Base-by-base conservation (phyloP, 345 rosid genomes). In the Erodium maritimum region DNA sequence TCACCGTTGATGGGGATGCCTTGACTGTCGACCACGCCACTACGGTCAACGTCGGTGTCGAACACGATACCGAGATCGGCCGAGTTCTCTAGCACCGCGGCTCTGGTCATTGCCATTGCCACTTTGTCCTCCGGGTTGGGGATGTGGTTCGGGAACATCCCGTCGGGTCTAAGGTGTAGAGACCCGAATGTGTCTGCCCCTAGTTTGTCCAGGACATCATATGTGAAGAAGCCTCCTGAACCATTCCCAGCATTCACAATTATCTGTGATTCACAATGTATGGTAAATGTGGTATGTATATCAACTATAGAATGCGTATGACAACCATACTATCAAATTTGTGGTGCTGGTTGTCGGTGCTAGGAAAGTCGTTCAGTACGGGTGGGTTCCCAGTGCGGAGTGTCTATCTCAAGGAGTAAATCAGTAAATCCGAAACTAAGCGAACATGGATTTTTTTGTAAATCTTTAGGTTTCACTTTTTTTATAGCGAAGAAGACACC, bases 11-110 rank as follows among this genome's bases (percentile, higher is more conserved):
- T 86, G 0, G 96, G 90, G 46, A 84, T 88, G 21, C 98, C 98
- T 56, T 55, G 65, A 55, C 62, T 77, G 63, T 88, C 96, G 2
- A 91, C 98, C 5, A 91, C 86, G 0, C 98, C 98, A 17, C 98
- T 86, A 14, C 96, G 80, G 69, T 91, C 96, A 1, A 91, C 98
- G 11, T 91, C 98, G 0, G 98, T 91, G 77, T 91, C 98, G 23
- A 91, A 91, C 42, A 91, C 98, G 37, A 91, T 84, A n/a, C 98
- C 96, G 0, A 91, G 93, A 68, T 91, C 87, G 1, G 95, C 95
- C 0, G 84, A 69, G 76, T 82, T 69, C 24, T 80, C 71, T 0
- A 86, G 77, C 65, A 91, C 98, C 18, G 96, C 83, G 0, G 90
- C 74, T 65, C 83, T 66, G 46, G 96, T 88, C n/a, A 80, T 75